Conservation (phyloP, 1,139 yeast genomes). For the Pneumocystis carinii region DNA sequence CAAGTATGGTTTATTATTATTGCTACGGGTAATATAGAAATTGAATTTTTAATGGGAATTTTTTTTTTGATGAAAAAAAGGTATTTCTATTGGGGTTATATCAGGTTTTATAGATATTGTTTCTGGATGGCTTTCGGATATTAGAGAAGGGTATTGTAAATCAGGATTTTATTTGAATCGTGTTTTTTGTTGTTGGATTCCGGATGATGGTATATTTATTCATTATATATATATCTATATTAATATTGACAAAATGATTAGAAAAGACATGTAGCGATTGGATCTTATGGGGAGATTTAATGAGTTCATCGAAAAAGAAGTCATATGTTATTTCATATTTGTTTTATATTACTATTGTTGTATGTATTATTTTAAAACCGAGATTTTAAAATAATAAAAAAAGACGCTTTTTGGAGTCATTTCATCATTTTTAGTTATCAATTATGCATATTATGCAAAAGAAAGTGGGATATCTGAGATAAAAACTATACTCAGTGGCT, state of each 20-base stretch:
- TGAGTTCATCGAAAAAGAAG: neutral
- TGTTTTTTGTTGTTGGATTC: slow-evolving; percentile 57
- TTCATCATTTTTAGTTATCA: neutral
- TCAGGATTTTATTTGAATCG: slow-evolving; percentile 54
- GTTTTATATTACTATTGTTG: neutral
- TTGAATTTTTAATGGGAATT: neutral
- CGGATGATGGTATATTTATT: slow-evolving; percentile 11
- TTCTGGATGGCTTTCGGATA: slow-evolving; percentile 69
- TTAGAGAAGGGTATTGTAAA: slow-evolving; percentile 65
- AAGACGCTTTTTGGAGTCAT: neutral
- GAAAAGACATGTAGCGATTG: neutral
- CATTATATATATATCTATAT: neutral
- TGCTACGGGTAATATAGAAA: neutral
- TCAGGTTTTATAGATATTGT: slow-evolving; percentile 71
- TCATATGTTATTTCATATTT: neutral
- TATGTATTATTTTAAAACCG: neutral
- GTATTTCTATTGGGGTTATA: slow-evolving; percentile 57
- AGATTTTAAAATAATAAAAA: neutral
- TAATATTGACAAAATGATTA: neutral
- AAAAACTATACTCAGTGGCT: slow-evolving; percentile 41
- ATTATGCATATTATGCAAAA: neutral
- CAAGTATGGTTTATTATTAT: neutral
- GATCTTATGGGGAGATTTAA: neutral
- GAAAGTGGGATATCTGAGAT: slow-evolving; percentile 3
- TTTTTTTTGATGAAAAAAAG: slow-evolving; percentile 22